Base-by-base conservation (phyloP, 1,284 basidiomycete species). In the Cryptococcus sp. region DNA sequence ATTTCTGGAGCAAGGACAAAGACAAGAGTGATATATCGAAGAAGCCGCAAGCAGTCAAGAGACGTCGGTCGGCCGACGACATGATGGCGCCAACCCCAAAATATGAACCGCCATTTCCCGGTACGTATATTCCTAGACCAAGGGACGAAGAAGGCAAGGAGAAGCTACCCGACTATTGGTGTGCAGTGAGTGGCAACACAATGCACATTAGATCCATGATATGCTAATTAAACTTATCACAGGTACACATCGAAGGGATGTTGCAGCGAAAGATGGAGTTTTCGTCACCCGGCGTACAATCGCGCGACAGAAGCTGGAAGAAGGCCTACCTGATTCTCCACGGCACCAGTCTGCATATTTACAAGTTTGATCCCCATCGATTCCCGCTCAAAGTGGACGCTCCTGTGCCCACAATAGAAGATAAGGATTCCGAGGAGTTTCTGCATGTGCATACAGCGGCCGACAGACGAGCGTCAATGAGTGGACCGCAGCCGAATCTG, bases 251-350 rank as follows among this genome's bases (percentile, higher is more conserved):
- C 65, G 84, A 87, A 50, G 91, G 89, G 2, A 84, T 88, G 60
- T 84, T 99, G 80, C 89, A 89, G 5, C 86, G 91, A 52, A 99
- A 99, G 83, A 86, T 95, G 87, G 95, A 99, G 81, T 98, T 99
- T 74, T 81, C 79, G 1, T 80, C 84, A 16, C 91, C 93, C 0
- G 91, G 92, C 10, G 81, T 92, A 3, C 91, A 95, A 74, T 87
- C 93, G 17, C 86, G 83, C 71, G 93, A 97, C 72, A 83, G 96
- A 39, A 91, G 91, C 70, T 99, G 95, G 95, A 86, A 88, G 64
- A 83, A 89, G 52, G 85, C 88, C 59, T 85, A 95, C 69, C 91
- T 93, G 75, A 91, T 96, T 63, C 79, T 99, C 43, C 92, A 97
- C 72, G 96, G 95, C 41, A 99, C 95, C 5, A 83, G 83, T 63